A percentile compares a stretch with the other conserved stretches of the same genome.
Evolutionary conservation across 2,329 filamentous ascomycete species (phyloP).

Genomic region (Lachnellula hyalina): DNA sequence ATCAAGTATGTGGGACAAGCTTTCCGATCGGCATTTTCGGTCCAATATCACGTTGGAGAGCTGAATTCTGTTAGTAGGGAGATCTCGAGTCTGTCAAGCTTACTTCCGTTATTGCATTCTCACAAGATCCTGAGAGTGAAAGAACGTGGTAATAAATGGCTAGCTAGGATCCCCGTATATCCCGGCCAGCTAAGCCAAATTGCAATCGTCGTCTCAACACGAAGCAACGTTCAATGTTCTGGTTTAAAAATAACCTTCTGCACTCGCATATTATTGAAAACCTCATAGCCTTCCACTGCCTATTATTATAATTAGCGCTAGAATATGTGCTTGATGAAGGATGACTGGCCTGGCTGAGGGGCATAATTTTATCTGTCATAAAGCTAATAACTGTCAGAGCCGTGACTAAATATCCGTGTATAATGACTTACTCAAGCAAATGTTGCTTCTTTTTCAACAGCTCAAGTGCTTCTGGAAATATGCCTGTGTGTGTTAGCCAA

Average conservation of each 20-base stretch:
- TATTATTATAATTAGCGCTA: not conserved
- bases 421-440: slow-evolving; percentile 55
- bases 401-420: not conserved
- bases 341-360: slow-evolving; percentile 43
- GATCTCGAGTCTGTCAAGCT: no score
- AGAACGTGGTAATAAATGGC: no score
- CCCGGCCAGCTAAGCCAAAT: no score
- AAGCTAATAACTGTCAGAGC: slow-evolving; percentile 46
- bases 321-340: not conserved
- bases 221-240: slow-evolving; percentile 9
- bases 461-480: slow-evolving; percentile 61
- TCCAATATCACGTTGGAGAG: no score
- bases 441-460: slow-evolving; percentile 63
- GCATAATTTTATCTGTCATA: slow-evolving; percentile 73
- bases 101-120: no score
- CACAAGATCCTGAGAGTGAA: no score
- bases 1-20: no score
- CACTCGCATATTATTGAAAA: slow-evolving; percentile 68
- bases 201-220: no score
- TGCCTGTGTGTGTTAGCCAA: slow-evolving; percentile 63
- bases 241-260: slow-evolving; percentile 66
- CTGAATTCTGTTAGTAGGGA: no score
- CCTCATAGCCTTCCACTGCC: slow-evolving; percentile 62
- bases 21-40: no score
- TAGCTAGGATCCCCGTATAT: no score